Evolutionary conservation across 2,329 filamentous ascomycete species (phyloP).

Genomic region (Cladophialophora bantiana): DNA sequence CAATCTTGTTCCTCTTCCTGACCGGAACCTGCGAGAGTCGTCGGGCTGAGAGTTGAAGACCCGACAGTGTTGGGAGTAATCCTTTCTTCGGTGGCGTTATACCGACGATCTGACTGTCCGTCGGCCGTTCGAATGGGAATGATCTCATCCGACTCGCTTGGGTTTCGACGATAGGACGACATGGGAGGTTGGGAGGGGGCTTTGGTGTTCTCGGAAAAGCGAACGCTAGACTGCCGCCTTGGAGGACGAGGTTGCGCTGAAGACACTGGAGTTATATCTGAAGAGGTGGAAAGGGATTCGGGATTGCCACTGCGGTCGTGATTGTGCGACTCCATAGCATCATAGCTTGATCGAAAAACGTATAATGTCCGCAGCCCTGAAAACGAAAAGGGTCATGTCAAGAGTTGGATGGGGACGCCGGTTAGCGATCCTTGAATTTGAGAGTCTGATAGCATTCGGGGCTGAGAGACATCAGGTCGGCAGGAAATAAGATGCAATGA

Average conservation of each 20-base stretch:
- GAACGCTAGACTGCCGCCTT: slow-evolving; percentile 32
- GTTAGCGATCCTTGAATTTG: background rate
- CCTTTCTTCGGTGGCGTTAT: slow-evolving; percentile 32
- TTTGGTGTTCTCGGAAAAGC: slow-evolving; percentile 37
- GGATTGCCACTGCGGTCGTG: slow-evolving; percentile 18
- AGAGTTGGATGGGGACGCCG: background rate
- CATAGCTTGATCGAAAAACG: background rate
- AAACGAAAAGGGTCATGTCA: background rate
- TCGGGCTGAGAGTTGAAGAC: slow-evolving; percentile 8
- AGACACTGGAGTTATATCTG: slow-evolving; percentile 11
- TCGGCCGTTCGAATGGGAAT: slow-evolving; percentile 37
- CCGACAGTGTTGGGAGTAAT: slow-evolving; percentile 5
- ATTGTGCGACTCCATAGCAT: slow-evolving; percentile 28
- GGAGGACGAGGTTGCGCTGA: slow-evolving; percentile 10
- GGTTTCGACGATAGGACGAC: slow-evolving; percentile 29
- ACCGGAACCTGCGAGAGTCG: background rate
- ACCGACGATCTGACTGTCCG: slow-evolving; percentile 31
- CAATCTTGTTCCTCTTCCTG: slow-evolving; percentile 16
- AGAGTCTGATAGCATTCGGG: background rate
- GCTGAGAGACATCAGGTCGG: background rate
- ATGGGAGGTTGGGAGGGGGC: slow-evolving; percentile 29
- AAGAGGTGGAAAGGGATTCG: slow-evolving; percentile 20
- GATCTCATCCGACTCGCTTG: slow-evolving; percentile 35
- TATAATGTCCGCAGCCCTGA: slow-evolving; percentile 6
- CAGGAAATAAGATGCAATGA: background rate